phyloP scores from a whole-genome alignment of 352 stramenopile genomes.

The Pythium apleroticum region DNA sequence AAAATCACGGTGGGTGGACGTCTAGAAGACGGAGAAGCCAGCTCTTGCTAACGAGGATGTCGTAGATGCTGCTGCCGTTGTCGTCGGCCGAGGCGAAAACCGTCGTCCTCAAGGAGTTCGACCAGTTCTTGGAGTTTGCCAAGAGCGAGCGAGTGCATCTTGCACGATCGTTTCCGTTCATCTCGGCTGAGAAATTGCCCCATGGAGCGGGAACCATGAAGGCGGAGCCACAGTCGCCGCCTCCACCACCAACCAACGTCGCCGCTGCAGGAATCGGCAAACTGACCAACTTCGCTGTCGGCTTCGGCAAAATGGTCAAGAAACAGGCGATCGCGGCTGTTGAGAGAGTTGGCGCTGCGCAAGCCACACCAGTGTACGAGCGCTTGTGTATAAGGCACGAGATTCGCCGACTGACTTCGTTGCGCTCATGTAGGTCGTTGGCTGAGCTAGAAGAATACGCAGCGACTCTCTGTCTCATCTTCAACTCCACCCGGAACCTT shows the following conservation, averaged over 20 bases:
- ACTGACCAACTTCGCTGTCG: constrained; percentile 76
- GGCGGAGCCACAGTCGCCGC: neutral
- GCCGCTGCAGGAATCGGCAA: constrained; percentile 56
- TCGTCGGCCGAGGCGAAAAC: constrained; percentile 45
- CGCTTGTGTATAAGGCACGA: neutral
- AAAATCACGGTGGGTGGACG: constrained; percentile 53
- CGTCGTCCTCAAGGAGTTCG: constrained; percentile 55
- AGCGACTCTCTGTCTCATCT: constrained; percentile 65
- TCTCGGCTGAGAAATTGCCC: constrained; percentile 31
- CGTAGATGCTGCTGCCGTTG: constrained; percentile 56
- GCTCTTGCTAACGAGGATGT: neutral
- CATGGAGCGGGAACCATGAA: neutral
- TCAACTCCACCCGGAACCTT: constrained; percentile 71
- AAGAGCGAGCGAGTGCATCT: constrained; percentile 48
- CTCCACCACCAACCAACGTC: constrained; percentile 20
- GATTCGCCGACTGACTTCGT: neutral
- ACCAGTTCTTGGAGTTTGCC: constrained; percentile 52
- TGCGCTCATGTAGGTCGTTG: constrained; percentile 20
- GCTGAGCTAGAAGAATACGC: constrained; percentile 74
- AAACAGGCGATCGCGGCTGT: constrained; percentile 83
- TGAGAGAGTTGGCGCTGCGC: constrained; percentile 66
- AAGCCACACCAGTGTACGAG: constrained; percentile 51
- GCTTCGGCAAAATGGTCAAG: constrained; percentile 83
- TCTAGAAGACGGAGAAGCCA: neutral
- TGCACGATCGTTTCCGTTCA: constrained; percentile 61